Evolutionary conservation across 345 rosid genomes (phyloP).

Genomic region (Rhodomyrtus tomentosa): DNA sequence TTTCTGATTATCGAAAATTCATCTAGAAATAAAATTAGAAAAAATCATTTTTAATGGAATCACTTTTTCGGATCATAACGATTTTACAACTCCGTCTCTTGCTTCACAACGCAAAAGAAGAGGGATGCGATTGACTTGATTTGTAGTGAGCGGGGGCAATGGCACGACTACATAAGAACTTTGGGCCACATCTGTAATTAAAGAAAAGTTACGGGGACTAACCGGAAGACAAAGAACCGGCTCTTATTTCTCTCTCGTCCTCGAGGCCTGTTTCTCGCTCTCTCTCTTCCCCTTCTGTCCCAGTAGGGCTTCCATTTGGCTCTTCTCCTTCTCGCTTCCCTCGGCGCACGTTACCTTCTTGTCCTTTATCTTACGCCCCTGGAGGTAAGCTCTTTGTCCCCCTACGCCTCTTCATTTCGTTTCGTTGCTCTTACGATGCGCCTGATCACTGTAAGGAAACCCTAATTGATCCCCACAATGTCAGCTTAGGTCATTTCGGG

Average conservation of each 20-base stretch:
- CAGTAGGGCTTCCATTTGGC: conserved; percentile 5
- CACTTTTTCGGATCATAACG: too few relatives aligned
- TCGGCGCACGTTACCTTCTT: conserved; percentile 5
- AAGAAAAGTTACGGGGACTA: neutral
- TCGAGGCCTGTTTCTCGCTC: neutral
- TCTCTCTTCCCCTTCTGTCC: neutral
- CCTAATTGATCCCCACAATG: conserved; percentile 1
- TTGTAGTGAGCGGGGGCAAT: neutral
- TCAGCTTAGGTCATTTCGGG: neutral
- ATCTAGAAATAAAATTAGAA: too few relatives aligned
- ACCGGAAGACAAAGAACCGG: neutral
- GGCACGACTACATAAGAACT: neutral
- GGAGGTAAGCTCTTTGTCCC: conserved; percentile 5
- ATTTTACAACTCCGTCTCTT: neutral
- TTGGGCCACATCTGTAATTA: neutral
- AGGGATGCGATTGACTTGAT: neutral
- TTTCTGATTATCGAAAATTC: too few relatives aligned
- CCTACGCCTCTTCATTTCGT: neutral
- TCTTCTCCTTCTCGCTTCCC: neutral
- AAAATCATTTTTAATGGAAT: too few relatives aligned
- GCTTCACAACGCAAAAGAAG: neutral
- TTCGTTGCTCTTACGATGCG: neutral
- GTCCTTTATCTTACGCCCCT: neutral
- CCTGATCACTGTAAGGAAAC: neutral
- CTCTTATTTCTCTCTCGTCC: neutral